Base-by-base conservation (phyloP, 768 basidiomycete genomes). In the Lactarius indigo region DNA sequence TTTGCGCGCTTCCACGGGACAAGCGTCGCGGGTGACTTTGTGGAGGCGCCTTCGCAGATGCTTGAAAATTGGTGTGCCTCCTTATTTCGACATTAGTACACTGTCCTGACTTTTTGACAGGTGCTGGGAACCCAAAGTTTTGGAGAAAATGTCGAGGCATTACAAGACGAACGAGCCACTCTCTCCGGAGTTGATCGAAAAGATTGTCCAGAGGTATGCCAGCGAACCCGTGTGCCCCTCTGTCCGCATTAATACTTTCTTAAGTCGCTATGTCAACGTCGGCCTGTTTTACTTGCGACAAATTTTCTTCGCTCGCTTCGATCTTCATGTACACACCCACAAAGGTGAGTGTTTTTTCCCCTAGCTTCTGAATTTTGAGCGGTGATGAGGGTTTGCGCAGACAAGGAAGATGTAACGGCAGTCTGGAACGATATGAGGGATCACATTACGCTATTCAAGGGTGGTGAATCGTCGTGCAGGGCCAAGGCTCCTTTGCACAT, bases 1-100 rank as follows among this genome's bases (percentile, higher is more conserved):
- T 94, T 86, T 73, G 77, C 86, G 26, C 79, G 88, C 17, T 95
- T 94, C 85, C 92, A 94, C 70, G 92, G 93, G 23, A 93, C 90
- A 37, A 84, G 85, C 31, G 89, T 91, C 30, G 88, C 89, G 8
- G 78, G 88, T 6, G 92, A 94, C 75, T 93, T 93, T 68, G 92
- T 93, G 12, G 92, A 95, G 76, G 93, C 93, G 3, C 94, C 93
- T 0, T 90, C 89, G 20, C 92, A 96, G 78, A 94, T 94, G 93
- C 79, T 94, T 67, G 94, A 96, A 77, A 92, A 94, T 72, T 95
- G 93, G 93, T 87, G 56, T 20, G 30, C 31, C 23, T 44, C 17
- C 26, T 50, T 12, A 59, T n/a, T 33, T 13, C 31, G 17, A 13
- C n/a, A 10, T 50, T 50, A 41, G 59, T 18, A 18, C 7, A 13